phyloP scores from a whole-genome alignment of 2,329 filamentous ascomycete genomes.

The Verruconis gallopava region DNA sequence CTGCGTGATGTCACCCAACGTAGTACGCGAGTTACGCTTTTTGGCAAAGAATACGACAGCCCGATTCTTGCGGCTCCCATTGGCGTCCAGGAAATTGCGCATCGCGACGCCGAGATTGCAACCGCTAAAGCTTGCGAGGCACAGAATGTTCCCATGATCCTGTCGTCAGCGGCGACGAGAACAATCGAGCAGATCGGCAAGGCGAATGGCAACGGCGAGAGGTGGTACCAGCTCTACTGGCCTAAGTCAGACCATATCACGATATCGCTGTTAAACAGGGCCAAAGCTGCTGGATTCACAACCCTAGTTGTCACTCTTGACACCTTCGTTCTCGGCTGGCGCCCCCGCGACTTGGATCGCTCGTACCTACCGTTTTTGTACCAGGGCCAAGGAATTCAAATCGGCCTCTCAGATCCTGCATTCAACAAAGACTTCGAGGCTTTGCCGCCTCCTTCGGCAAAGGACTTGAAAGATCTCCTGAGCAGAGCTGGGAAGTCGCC shows the following conservation, averaged over 20 bases:
- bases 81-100: constrained; percentile 56
- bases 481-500: constrained; percentile 25
- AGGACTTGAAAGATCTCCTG: constrained; percentile 21
- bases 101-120: constrained; percentile 51
- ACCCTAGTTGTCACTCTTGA: constrained; percentile 62
- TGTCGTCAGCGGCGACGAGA: constrained; percentile 51
- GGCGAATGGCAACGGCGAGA: constrained; percentile 42
- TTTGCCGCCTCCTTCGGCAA: constrained; percentile 20
- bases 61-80: constrained; percentile 54
- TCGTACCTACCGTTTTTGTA: constrained; percentile 45
- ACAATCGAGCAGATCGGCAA: constrained; percentile 54
- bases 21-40: constrained; percentile 14
- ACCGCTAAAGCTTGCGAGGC: constrained; percentile 49
- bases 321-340: constrained; percentile 56
- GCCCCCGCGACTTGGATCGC: constrained; percentile 51
- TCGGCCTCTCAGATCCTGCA: constrained; percentile 24
- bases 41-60: constrained; percentile 31
- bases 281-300: constrained; percentile 47
- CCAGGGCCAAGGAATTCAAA: constrained; percentile 21
- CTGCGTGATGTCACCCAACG: constrained; percentile 23
- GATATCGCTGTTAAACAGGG: constrained; percentile 46
- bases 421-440: constrained; percentile 24
- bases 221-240: constrained; percentile 71
- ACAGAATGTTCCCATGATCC: constrained; percentile 50
- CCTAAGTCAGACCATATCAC: constrained; percentile 55